Percentiles rank a stretch among this genome's conserved stretches.
Conservation (phyloP, 2,329 filamentous ascomycete species). For the Fusarium pseudoanthophilum region DNA sequence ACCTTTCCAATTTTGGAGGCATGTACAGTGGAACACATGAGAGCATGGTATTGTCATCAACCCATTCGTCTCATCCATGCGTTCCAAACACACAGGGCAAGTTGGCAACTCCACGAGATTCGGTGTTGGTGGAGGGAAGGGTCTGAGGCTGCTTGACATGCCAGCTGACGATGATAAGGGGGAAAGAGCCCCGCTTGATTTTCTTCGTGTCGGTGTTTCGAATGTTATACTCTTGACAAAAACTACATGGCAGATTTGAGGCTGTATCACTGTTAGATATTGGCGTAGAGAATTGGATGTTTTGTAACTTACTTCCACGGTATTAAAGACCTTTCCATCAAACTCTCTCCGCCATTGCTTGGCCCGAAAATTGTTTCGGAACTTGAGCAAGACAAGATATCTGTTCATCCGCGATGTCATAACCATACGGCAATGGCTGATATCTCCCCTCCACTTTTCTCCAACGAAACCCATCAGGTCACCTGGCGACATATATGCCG, state of each 20-base stretch:
- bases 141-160: constrained; percentile 62
- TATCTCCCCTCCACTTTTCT: constrained; percentile 83
- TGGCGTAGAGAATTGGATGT: not conserved
- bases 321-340: constrained; percentile 93
- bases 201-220: constrained; percentile 66
- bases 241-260: constrained; percentile 93
- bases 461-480: constrained; percentile 94
- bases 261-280: constrained; percentile 55
- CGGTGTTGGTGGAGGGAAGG: constrained; percentile 76
- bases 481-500: constrained; percentile 89
- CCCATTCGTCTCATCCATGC: constrained; percentile 97
- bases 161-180: constrained; percentile 59
- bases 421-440: constrained; percentile 95
- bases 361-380: constrained; percentile 79
- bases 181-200: constrained; percentile 67
- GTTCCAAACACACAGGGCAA: constrained; percentile 94
- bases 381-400: constrained; percentile 97
- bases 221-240: constrained; percentile 95
- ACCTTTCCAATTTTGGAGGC: constrained; percentile 95
- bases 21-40: constrained; percentile 97
- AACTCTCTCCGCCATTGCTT: constrained; percentile 85
- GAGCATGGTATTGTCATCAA: constrained; percentile 96
- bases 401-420: constrained; percentile 88
- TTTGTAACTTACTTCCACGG: constrained; percentile 74
- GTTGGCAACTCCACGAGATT: constrained; percentile 92